A percentile compares a stretch with the other conserved stretches of the same genome.
phyloP scores from a whole-genome alignment of 768 basidiomycete genomes.

The Kwoniella pini region DNA sequence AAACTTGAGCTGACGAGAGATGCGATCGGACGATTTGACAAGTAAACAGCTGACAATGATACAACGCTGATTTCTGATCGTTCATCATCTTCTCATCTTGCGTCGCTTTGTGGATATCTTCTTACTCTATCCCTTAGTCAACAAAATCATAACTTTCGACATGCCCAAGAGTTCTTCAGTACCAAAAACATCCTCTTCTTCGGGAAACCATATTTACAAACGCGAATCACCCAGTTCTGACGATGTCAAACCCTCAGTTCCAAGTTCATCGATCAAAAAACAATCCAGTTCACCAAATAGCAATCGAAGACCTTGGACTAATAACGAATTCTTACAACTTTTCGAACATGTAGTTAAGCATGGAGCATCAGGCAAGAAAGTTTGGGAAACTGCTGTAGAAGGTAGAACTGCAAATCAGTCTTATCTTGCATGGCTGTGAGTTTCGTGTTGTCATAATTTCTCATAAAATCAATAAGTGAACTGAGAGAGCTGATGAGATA shows the following conservation, averaged over 20 bases:
- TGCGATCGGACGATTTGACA: too few relatives aligned
- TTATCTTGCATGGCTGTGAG: constrained; percentile 23
- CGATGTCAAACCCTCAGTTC: neutral
- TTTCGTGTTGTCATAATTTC: neutral
- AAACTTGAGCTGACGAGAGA: too few relatives aligned
- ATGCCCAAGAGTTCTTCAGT: constrained; percentile 4
- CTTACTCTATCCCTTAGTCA: neutral
- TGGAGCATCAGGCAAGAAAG: neutral
- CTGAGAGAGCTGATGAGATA: neutral
- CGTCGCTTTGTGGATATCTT: too few relatives aligned
- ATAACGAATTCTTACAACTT: constrained; percentile 15
- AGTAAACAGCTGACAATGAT: too few relatives aligned
- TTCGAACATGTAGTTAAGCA: constrained; percentile 20
- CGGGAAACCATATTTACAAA: neutral
- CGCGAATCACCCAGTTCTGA: neutral
- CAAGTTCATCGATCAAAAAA: neutral
- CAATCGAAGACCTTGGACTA: constrained; percentile 9
- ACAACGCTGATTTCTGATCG: too few relatives aligned
- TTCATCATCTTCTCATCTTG: too few relatives aligned
- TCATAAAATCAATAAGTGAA: too few relatives aligned
- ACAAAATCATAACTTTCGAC: neutral
- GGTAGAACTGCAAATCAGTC: constrained; percentile 21
- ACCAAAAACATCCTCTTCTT: neutral
- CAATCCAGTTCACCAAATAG: neutral
- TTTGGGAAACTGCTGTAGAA: constrained; percentile 16